Percentiles rank a stretch among this genome's conserved stretches.
phyloP scores from a whole-genome alignment of 2,329 filamentous ascomycete genomes.

The Colletotrichum cordylinicola region DNA sequence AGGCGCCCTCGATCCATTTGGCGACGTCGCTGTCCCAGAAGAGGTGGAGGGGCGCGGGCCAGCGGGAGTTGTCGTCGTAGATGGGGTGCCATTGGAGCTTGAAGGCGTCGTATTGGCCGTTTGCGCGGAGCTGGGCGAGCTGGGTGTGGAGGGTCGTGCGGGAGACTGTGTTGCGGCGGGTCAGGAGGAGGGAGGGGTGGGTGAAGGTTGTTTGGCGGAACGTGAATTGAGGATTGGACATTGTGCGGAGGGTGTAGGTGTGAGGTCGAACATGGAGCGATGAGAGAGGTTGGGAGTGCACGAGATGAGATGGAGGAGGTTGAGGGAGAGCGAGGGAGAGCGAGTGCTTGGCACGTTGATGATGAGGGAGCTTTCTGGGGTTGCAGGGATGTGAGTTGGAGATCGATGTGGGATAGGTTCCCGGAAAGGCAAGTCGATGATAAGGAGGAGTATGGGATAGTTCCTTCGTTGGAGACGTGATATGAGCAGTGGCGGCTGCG shows the following conservation, averaged over 20 bases:
- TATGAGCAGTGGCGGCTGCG: background rate
- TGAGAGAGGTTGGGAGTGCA: background rate
- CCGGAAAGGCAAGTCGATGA: background rate
- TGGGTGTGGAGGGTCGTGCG: conserved; percentile 53
- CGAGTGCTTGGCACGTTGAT: background rate
- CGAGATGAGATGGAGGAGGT: background rate
- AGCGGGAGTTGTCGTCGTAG: conserved; percentile 54
- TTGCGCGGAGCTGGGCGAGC: conserved; percentile 56
- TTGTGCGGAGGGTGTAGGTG: conserved; percentile 10
- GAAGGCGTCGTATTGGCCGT: conserved; percentile 64
- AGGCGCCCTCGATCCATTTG: conserved; percentile 69
- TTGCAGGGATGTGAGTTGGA: background rate
- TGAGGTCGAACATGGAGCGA: background rate
- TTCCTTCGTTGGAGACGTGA: background rate
- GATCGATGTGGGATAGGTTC: background rate
- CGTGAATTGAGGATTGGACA: conserved; percentile 39
- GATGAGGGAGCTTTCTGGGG: background rate
- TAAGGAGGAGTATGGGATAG: background rate
- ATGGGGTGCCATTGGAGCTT: conserved; percentile 60
- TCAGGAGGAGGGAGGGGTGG: conserved; percentile 38
- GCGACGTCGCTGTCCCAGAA: conserved; percentile 64
- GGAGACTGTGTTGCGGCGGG: conserved; percentile 37
- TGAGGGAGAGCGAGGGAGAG: background rate
- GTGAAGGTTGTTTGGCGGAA: conserved; percentile 41
- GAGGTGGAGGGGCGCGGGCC: conserved; percentile 62